Conservation (phyloP, 2,329 filamentous ascomycete species). For the Dactylellina sp. region DNA sequence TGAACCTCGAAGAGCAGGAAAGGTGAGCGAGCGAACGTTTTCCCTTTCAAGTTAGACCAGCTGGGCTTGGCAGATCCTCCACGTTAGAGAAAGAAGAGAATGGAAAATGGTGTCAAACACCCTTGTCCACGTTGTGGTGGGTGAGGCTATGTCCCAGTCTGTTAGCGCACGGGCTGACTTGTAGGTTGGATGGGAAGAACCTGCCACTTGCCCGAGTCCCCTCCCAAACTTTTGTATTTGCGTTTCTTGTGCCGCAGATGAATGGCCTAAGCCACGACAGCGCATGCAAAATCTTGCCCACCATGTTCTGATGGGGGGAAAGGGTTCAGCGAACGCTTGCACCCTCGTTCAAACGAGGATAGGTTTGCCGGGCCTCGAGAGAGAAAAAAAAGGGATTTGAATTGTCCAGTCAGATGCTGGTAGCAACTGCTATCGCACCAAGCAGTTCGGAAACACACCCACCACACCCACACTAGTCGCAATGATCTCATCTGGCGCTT, state of each 20-base stretch:
- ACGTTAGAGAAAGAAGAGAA: slow-evolving; percentile 32
- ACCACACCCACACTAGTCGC: slow-evolving; percentile 23
- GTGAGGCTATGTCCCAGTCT: slow-evolving; percentile 23
- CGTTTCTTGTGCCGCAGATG: slow-evolving; percentile 9
- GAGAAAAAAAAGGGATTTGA: slow-evolving; percentile 7
- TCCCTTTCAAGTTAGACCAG: slow-evolving; percentile 26
- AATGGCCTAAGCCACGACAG: slow-evolving; percentile 44
- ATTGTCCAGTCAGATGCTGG: slow-evolving; percentile 9
- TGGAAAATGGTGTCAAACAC: slow-evolving; percentile 21
- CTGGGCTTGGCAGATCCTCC: slow-evolving; percentile 52
- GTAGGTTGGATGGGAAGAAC: slow-evolving; percentile 30
- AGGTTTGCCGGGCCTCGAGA: slow-evolving; percentile 16
- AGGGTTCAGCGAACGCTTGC: slow-evolving; percentile 8
- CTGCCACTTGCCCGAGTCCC: slow-evolving; percentile 4
- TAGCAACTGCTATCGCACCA: slow-evolving; percentile 49
- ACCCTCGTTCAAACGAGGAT: slow-evolving; percentile 26
- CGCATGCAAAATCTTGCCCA: slow-evolving; percentile 14
- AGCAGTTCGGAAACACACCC: slow-evolving; percentile 11
- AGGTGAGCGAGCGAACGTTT: slow-evolving; percentile 13
- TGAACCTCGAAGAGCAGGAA: slow-evolving; percentile 24
- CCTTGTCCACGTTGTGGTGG: slow-evolving; percentile 12
- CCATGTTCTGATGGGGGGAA: background rate
- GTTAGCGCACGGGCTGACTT: slow-evolving; percentile 32
- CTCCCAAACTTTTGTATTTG: slow-evolving; percentile 26
- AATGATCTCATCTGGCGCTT: slow-evolving; percentile 50